These are phyloP conservation scores for Apiotrichum montevideense DNA, from an alignment of 1,284 basidiomycete genomes.

Conservation along the genomic window DNA sequence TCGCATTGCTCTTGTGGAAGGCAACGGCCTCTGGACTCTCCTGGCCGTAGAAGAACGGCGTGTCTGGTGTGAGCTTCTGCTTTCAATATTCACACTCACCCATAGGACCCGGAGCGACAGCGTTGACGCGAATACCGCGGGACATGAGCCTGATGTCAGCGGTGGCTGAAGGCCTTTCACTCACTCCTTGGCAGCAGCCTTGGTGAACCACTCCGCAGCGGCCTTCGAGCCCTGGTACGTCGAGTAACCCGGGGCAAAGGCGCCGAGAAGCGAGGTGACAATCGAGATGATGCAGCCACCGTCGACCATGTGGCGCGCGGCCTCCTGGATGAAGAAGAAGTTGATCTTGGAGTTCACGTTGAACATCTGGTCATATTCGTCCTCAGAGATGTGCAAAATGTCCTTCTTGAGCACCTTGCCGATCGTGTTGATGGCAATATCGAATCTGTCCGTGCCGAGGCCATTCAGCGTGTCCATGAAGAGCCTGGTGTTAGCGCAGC, in stretches of 20 bases:
- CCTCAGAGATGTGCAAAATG: slow-evolving; percentile 17
- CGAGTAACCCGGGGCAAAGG: slow-evolving; percentile 22
- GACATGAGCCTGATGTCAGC: slow-evolving; percentile 10
- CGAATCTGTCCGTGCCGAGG: slow-evolving; percentile 13
- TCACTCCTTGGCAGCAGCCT: slow-evolving; percentile 23
- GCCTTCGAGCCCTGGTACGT: slow-evolving; percentile 27
- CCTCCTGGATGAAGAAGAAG: slow-evolving; percentile 28
- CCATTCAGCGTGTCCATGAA: slow-evolving; percentile 13
- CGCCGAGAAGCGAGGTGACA: slow-evolving; percentile 21
- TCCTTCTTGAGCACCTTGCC: slow-evolving; percentile 30
- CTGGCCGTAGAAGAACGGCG: slow-evolving; percentile 20
- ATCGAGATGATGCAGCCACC: slow-evolving; percentile 22
- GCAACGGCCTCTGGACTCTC: slow-evolving; percentile 12
- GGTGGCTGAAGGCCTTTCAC: background rate
- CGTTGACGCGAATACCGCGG: slow-evolving; percentile 18
- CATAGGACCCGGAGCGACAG: slow-evolving; percentile 18
- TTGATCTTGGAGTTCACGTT: slow-evolving; percentile 21
- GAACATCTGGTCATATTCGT: slow-evolving; percentile 25
- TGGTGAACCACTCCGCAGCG: slow-evolving; percentile 26
- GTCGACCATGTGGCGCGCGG: slow-evolving; percentile 16
- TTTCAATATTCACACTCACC: background rate
- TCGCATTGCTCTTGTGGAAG: slow-evolving; percentile 16
- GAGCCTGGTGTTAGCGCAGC: slow-evolving; percentile 6
- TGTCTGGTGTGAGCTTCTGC: slow-evolving; percentile 5
- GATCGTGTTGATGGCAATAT: slow-evolving; percentile 27